phyloP scores from a whole-genome alignment of 2,329 filamentous ascomycete genomes.

The Elsinoe arachidis region DNA sequence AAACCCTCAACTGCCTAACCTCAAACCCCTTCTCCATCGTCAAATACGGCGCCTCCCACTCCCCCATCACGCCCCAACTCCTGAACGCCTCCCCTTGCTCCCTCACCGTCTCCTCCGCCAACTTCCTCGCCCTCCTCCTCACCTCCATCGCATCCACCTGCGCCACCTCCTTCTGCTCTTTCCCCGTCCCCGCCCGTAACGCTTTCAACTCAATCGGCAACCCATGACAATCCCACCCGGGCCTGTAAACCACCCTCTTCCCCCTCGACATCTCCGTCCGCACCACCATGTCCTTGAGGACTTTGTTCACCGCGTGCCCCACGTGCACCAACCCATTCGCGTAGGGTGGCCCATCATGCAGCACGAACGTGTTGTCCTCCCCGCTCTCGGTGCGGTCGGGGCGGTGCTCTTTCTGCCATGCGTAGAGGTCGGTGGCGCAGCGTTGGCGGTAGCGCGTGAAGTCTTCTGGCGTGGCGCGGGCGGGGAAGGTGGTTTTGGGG shows the following conservation, averaged over 20 bases:
- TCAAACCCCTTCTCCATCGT: constrained; percentile 74
- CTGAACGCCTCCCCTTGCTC: constrained; percentile 66
- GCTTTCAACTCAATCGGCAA: constrained; percentile 96
- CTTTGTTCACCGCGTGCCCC: constrained; percentile 93
- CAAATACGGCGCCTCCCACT: constrained; percentile 68
- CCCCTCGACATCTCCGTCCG: constrained; percentile 73
- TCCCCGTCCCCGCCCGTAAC: constrained; percentile 47
- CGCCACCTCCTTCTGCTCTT: constrained; percentile 25
- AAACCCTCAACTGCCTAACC: constrained; percentile 64
- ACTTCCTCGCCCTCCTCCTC: constrained; percentile 52
- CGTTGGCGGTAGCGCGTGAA: constrained; percentile 56
- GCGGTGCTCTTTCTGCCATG: constrained; percentile 62
- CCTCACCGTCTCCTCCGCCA: constrained; percentile 60
- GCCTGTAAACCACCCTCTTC: constrained; percentile 68
- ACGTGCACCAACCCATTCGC: constrained; percentile 88
- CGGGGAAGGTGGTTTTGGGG: constrained; percentile 41
- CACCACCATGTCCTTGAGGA: constrained; percentile 88
- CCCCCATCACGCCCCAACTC: constrained; percentile 68
- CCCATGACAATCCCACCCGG: constrained; percentile 97
- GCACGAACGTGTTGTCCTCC: constrained; percentile 55
- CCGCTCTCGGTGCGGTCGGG: constrained; percentile 31
- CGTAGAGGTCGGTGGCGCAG: constrained; percentile 82
- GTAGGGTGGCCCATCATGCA: constrained; percentile 95
- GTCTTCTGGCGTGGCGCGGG: constrained; percentile 33
- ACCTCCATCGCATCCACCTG: constrained; percentile 44